Evolutionary conservation across 1,139 yeast species (phyloP), one percentile per base, ranked within the genome.

Genomic region (Spathaspora jeffriesii): DNA sequence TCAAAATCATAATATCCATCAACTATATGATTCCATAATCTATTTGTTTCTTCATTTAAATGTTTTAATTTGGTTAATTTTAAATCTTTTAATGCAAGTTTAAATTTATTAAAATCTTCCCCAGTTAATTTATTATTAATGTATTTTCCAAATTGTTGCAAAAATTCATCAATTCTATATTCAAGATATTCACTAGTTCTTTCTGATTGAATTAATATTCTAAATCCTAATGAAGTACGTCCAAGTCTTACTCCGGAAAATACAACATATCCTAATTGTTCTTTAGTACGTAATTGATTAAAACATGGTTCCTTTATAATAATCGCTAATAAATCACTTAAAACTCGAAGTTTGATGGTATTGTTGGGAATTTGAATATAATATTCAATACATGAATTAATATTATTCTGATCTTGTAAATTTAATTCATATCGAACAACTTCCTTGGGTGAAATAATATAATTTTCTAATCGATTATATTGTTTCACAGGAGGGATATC

Each of bases 181-280:
- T 89, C 91, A 55, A 93, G 73, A 63, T 85, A 91, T 13, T 78
- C 79, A 2, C 95, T 77, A 2, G 88, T 69, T 61, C 88, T 81
- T 64, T 91, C 97, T 50, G 96, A 86, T 68, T 93, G 99, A 40
- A 92, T 76, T 53, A 92, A 69, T n/a, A 93, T 68, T 56, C 96
- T 76, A 54, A 86, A 78, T 13, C 96, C 96, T 56, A 84, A 74
- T 2, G 91, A 79, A 10, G 95, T 86, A 60, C 96, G 79, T 1
- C 89, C 80, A 48, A 78, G 74, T 52, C 85, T 73, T 30, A 79
- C 68, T 1, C 96, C 88, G 34, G 95, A 84, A 62, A 89, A 90
- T 0, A 93, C 99, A 50, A 93, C 91, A 60, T 84, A 84, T 0
- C 88, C 90, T 43, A 85, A 63, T 54, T 93, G 98, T 65, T 93